Base-by-base conservation (phyloP, 495 filamentous ascomycete genomes). In the Hypoxylon crocopeplum region DNA sequence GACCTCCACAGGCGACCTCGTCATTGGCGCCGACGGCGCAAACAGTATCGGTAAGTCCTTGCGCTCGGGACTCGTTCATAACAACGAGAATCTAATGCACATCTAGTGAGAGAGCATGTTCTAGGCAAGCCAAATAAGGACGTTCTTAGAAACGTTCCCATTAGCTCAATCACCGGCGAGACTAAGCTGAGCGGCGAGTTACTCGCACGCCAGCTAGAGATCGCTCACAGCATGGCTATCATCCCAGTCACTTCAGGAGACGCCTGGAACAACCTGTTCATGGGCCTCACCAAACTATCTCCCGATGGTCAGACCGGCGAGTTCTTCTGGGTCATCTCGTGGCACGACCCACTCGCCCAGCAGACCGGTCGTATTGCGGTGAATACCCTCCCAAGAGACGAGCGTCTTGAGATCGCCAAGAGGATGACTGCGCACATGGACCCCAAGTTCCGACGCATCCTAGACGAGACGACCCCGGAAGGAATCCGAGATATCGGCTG, bases 101-200 rank as follows among this genome's bases (percentile, higher is more conserved):
- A 0, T 5, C 5, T 12, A 66, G 65, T 64, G 16, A 50, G 68
- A 32, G 55, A 66, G 25, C 74, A 64, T 74, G 79, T 72, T 66
- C 74, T 65, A 62, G 44, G 46, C 8, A 59, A 56, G 45, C 50
- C 56, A 2, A 66, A 66, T 24, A 57, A 42, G 33, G 59, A 66
- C 8, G 58, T 59, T 5, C 45, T 68, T 3, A 46, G 50, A 29
- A 49, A 51, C 3, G 33, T 71, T 3, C 69, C 69, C 24, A 41
- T 69, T 22, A 64, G 53, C 22, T 54, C 62, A 7, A 59, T 71
- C 32, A 64, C 67, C 1, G 68, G 66, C 27, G 65, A 71, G 40
- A 42, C 42, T 19, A 59, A 40, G n/a, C 49, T 71, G 5, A 51
- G 42, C 13, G 66, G 66, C 11, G 54, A 64, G 13, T 24, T 41